phyloP scores from a whole-genome alignment of 768 basidiomycete species.

The Leccinum pellstonianum region DNA sequence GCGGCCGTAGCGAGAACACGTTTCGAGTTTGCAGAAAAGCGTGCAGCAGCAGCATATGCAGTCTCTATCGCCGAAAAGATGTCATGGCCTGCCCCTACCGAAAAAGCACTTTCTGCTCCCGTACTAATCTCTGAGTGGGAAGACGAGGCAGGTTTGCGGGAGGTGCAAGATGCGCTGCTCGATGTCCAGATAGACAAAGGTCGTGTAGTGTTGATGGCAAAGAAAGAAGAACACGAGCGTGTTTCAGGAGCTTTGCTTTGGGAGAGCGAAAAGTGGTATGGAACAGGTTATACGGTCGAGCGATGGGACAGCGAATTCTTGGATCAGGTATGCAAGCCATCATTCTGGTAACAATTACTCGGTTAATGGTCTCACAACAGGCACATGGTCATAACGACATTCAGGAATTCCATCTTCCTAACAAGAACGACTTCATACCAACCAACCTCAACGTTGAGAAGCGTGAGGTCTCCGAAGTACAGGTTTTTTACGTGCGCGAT shows the following conservation, averaged over 20 bases:
- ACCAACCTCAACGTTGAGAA: conserved; percentile 82
- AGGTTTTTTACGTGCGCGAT: conserved; percentile 6
- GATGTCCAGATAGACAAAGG: conserved; percentile 55
- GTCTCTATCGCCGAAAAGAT: conserved; percentile 72
- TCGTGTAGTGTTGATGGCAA: conserved; percentile 78
- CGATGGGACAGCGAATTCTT: conserved; percentile 64
- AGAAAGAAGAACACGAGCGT: conserved; percentile 57
- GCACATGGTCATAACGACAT: conserved; percentile 64
- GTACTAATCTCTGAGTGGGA: conserved; percentile 76
- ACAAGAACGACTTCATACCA: conserved; percentile 90
- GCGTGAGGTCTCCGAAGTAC: conserved; percentile 61
- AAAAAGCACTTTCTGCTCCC: conserved; percentile 69
- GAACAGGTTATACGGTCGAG: conserved; percentile 81
- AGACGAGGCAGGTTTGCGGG: conserved; percentile 43
- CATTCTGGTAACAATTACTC: neutral
- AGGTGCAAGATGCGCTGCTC: conserved; percentile 63
- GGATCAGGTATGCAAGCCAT: conserved; percentile 39
- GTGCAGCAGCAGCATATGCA: conserved; percentile 76
- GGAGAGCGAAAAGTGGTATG: conserved; percentile 89
- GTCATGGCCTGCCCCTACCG: conserved; percentile 78
- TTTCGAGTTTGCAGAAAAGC: conserved; percentile 88
- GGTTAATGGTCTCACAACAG: conserved; percentile 35
- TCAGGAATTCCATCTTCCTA: conserved; percentile 72
- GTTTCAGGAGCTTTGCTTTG: conserved; percentile 53
- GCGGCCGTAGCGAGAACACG: conserved; percentile 66